Percentiles rank a stretch among this genome's conserved stretches.
These are phyloP conservation scores for Tetracentron sinense DNA, from an alignment of 164 flowering plant species.

Conservation along the genomic window DNA sequence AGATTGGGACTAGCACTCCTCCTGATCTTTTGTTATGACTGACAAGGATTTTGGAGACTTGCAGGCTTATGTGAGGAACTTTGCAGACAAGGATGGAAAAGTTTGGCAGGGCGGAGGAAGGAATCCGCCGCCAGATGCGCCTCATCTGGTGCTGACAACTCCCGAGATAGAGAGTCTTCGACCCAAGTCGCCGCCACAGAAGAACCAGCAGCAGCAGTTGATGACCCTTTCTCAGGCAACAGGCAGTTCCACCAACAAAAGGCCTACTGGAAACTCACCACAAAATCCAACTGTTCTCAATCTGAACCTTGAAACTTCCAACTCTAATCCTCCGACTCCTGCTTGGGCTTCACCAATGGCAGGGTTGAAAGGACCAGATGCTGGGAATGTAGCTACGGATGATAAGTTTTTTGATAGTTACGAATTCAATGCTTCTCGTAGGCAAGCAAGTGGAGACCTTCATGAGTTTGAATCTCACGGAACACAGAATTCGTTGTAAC, in stretches of 20 bases:
- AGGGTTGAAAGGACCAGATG: constrained; percentile 47
- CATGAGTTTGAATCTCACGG: too few relatives aligned
- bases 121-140: constrained; percentile 95
- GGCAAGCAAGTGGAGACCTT: constrained; percentile 40
- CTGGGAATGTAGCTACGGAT: constrained; percentile 31
- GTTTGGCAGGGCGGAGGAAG: constrained; percentile 96
- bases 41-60: constrained; percentile 1
- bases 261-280: constrained; percentile 67
- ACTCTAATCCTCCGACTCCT: constrained; percentile 50
- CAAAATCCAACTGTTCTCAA: constrained; percentile 36
- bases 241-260: constrained; percentile 47
- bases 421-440: constrained; percentile 36
- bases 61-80: constrained; percentile 72
- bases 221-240: constrained; percentile 55
- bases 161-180: constrained; percentile 90
- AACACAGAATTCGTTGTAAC: too few relatives aligned
- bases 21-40: too few relatives aligned
- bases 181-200: constrained; percentile 95
- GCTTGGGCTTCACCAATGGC: constrained; percentile 63
- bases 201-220: constrained; percentile 66
- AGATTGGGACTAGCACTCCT: too few relatives aligned
- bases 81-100: constrained; percentile 90
- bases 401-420: constrained; percentile 58
- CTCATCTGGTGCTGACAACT: constrained; percentile 88
- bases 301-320: constrained; percentile 65